A percentile compares a stretch with the other conserved stretches of the same genome.
Conservation (phyloP, 2,329 filamentous ascomycete species). For the Ceratocystiopsis sp. region DNA sequence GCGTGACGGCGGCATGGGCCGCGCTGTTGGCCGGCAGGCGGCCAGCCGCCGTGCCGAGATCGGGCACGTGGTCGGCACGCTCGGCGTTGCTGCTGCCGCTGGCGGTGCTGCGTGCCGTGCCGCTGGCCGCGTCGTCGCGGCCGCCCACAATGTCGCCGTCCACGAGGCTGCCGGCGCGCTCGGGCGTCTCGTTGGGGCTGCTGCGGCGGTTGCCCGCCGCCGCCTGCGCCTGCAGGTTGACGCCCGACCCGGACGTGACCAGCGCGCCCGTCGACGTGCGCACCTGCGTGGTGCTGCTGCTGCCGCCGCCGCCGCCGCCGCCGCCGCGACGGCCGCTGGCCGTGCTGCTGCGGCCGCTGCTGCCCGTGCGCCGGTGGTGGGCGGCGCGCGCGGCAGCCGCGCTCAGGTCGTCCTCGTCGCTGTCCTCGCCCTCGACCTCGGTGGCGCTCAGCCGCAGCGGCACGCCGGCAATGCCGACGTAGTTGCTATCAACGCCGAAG, state of each 20-base stretch:
- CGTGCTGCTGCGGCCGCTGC: slow-evolving; percentile 57
- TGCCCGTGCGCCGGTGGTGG: slow-evolving; percentile 55
- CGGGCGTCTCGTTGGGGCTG: slow-evolving; percentile 39
- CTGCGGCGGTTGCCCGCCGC: slow-evolving; percentile 21
- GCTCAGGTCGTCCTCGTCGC: slow-evolving; percentile 49
- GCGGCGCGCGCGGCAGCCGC: slow-evolving; percentile 18
- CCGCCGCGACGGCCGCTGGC: slow-evolving; percentile 30
- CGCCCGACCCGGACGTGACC: slow-evolving; percentile 17
- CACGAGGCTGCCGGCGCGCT: slow-evolving; percentile 35
- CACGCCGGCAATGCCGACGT: slow-evolving; percentile 60
- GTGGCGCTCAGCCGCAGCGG: slow-evolving; percentile 87
- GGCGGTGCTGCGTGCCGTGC: slow-evolving; percentile 30
- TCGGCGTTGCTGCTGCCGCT: slow-evolving; percentile 44
- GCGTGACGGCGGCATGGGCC: slow-evolving; percentile 37
- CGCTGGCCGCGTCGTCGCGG: slow-evolving; percentile 27
- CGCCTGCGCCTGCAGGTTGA: slow-evolving; percentile 2
- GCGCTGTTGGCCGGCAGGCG: slow-evolving; percentile 41
- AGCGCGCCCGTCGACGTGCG: slow-evolving; percentile 30
- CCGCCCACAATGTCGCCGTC: slow-evolving; percentile 12
- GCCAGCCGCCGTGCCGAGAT: slow-evolving; percentile 29
- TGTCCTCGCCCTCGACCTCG: slow-evolving; percentile 80
- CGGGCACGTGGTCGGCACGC: slow-evolving; percentile 41
- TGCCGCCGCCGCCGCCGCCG: slow-evolving; percentile 60
- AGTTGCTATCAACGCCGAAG: slow-evolving; percentile 62
- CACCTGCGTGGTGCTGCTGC: slow-evolving; percentile 38